A percentile compares a stretch with the other conserved stretches of the same genome.
Conservation (phyloP, 2,329 filamentous ascomycete genomes). For the Didymella pinodella region DNA sequence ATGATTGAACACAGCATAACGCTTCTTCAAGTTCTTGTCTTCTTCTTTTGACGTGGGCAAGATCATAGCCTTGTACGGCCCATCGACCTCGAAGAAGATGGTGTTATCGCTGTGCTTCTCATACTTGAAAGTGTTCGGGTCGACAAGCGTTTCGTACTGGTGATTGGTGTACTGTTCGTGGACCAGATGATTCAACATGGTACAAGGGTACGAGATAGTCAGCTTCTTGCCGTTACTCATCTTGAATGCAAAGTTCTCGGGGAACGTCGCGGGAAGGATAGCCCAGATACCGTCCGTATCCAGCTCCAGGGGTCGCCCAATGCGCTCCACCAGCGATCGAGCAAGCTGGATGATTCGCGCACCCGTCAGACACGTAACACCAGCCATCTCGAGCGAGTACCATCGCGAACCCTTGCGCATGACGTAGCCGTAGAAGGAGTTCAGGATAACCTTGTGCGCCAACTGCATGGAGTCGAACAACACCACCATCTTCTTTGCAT, state of each 20-base stretch:
- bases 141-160: slow-evolving; percentile 90
- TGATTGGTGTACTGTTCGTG: slow-evolving; percentile 96
- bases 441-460: slow-evolving; percentile 98
- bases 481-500: slow-evolving; percentile 98
- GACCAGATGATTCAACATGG: slow-evolving; percentile 98
- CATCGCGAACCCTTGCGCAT: slow-evolving; percentile 99
- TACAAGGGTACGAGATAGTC: slow-evolving; percentile 95
- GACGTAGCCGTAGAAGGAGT: slow-evolving; percentile 99
- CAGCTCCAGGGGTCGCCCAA: slow-evolving; percentile 89
- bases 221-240: slow-evolving; percentile 96
- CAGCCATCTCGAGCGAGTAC: slow-evolving; percentile 99
- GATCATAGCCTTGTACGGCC: slow-evolving; percentile 97
- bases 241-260: slow-evolving; percentile 94
- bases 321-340: slow-evolving; percentile 87
- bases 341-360: slow-evolving; percentile 98
- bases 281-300: slow-evolving; percentile 99
- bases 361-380: slow-evolving; percentile 95
- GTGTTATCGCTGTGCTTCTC: slow-evolving; percentile 98
- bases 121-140: slow-evolving; percentile 83
- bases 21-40: slow-evolving; percentile 99
- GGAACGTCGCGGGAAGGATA: slow-evolving; percentile 94
- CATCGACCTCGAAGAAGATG: slow-evolving; percentile 99
- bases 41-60: slow-evolving; percentile 97
- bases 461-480: slow-evolving; percentile 95
- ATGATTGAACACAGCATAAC: slow-evolving; percentile 98